phyloP scores from a whole-genome alignment of 1,139 yeast genomes.

The Yamadazyma diospyri region DNA sequence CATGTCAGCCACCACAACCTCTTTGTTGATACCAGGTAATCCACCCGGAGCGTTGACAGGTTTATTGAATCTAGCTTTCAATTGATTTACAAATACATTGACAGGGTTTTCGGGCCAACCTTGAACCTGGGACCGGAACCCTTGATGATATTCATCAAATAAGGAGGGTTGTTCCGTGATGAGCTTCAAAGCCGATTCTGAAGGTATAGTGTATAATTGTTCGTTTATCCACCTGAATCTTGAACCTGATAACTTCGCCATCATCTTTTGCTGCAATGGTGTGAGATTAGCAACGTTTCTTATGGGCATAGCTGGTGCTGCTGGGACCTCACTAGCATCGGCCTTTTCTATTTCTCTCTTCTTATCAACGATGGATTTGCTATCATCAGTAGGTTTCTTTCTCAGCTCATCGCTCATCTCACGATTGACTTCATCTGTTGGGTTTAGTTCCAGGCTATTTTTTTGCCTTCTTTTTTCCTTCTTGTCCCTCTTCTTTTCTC shows the following conservation, averaged over 20 bases:
- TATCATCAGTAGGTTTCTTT: constrained; percentile 4
- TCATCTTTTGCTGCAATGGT: constrained; percentile 92
- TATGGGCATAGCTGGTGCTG: constrained; percentile 9
- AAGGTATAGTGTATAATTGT: constrained; percentile 80
- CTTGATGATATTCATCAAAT: constrained; percentile 92
- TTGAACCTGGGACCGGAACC: constrained; percentile 91
- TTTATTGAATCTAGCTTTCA: constrained; percentile 56
- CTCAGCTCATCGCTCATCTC: constrained; percentile 6
- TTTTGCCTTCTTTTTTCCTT: constrained; percentile 5
- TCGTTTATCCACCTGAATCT: constrained; percentile 98
- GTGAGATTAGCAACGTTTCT: constrained; percentile 49
- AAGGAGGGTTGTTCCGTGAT: constrained; percentile 79
- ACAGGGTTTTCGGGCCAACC: constrained; percentile 99
- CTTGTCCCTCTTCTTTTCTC: constrained; percentile 6
- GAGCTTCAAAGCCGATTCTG: constrained; percentile 70
- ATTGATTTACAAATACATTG: constrained; percentile 73
- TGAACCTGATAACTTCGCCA: constrained; percentile 90
- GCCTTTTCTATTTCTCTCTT: neutral
- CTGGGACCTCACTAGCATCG: constrained; percentile 1
- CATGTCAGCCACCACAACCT: constrained; percentile 89
- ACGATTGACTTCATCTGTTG: too few species aligned
- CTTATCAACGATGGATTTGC: constrained; percentile 1
- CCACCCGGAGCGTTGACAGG: constrained; percentile 95
- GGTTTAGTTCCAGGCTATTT: neutral
- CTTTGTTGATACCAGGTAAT: constrained; percentile 62